These are phyloP conservation scores for Fusarium robinianum DNA, from an alignment of 2,329 filamentous ascomycete genomes.

Conservation along the genomic window DNA sequence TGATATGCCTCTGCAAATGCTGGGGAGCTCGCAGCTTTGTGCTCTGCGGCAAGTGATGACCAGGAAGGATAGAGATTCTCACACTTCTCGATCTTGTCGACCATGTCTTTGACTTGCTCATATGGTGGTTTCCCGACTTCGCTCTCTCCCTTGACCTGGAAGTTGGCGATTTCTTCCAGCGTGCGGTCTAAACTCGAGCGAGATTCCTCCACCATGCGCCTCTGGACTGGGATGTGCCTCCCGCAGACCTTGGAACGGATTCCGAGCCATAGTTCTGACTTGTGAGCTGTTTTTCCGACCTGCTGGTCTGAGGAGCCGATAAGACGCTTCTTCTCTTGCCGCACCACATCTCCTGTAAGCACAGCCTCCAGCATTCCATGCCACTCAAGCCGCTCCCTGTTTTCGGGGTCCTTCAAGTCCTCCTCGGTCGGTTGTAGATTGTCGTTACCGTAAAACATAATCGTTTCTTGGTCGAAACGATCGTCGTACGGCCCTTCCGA, in stretches of 20 bases:
- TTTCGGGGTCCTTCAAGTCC: slow-evolving; percentile 85
- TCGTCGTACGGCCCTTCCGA: slow-evolving; percentile 86
- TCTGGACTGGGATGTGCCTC: slow-evolving; percentile 80
- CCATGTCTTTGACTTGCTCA: slow-evolving; percentile 87
- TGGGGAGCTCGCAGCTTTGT: slow-evolving; percentile 76
- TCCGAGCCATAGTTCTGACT: slow-evolving; percentile 84
- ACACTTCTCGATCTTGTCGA: slow-evolving; percentile 87
- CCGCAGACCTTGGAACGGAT: slow-evolving; percentile 84
- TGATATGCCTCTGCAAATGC: slow-evolving; percentile 83
- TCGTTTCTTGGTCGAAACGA: slow-evolving; percentile 85
- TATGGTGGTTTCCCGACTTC: slow-evolving; percentile 87
- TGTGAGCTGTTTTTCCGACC: slow-evolving; percentile 66
- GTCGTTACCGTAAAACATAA: slow-evolving; percentile 91
- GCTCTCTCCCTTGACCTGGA: slow-evolving; percentile 90
- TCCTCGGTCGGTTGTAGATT: slow-evolving; percentile 86
- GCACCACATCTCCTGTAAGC: slow-evolving; percentile 92
- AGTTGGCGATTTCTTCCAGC: slow-evolving; percentile 88
- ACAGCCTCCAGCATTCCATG: slow-evolving; percentile 97
- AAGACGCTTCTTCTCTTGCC: slow-evolving; percentile 95
- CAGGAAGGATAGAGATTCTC: slow-evolving; percentile 85
- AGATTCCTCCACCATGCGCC: slow-evolving; percentile 84
- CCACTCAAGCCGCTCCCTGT: slow-evolving; percentile 92
- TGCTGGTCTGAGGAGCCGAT: slow-evolving; percentile 73
- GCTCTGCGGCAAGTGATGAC: slow-evolving; percentile 71
- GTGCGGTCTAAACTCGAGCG: slow-evolving; percentile 72